Evolutionary conservation across 768 basidiomycete species (phyloP), one percentile per base, ranked within the genome.

Genomic region (Russula brevipes): DNA sequence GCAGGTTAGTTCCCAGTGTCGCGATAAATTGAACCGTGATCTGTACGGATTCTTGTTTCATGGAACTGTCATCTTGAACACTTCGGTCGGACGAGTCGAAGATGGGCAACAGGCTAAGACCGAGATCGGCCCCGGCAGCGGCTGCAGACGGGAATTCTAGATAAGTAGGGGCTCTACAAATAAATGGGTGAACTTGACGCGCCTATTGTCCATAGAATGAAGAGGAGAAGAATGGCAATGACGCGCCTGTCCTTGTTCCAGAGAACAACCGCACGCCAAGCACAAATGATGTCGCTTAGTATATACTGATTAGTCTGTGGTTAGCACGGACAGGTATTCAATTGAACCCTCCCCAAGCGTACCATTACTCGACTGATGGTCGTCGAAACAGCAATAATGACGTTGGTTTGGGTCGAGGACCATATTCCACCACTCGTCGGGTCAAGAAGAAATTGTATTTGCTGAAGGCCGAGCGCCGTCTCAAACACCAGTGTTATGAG

Each of bases 231-330:
- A 53, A 63, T 54, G 45, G 62, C 44, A 16, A 63, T 58, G 11
- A 63, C 62, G 11, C 57, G 56, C 38, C 49, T 58, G 45, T 63
- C 57, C 24, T 30, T 58, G 30, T 58, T 63, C 62, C 62, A 63
- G 33, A 63, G 50, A 14, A 63, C 62, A 30, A 53, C 56, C 8
- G 62, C 62, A 35, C 62, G 62, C 62, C 62, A 63, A 14, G 62
- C 62, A 51, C 62, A 63, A 51, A 63, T 58, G 44, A 30, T 41
- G 52, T 63, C 62, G n/a, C 62, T 63, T 7, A 58, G 31, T 30
- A 63, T 63, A 31, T 63, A 63, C 62, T 63, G 42, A 17, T 46
- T 11, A 4, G 17, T n/a, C 35, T 16, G 8, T 5, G 4, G 36
- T 63, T 5, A 57, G n/a, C 31, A 52, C 16, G 16, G 12, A 54